Conservation (phyloP, 1,284 basidiomycete species). For the Irpex lacteus region DNA sequence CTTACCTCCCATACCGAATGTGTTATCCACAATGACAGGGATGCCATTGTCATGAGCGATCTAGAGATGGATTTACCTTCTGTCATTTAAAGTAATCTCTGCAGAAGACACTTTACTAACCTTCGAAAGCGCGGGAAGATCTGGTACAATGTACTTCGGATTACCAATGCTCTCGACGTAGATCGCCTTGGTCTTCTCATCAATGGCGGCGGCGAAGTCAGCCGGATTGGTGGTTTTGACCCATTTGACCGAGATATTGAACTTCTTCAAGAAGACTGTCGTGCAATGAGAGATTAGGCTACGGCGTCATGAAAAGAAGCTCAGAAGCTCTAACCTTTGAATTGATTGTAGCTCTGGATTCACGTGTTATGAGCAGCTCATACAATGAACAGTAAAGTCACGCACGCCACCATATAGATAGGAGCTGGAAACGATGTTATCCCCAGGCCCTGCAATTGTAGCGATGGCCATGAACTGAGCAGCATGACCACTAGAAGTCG, state of each 20-base stretch:
- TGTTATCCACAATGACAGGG: conserved; percentile 88
- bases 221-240: conserved; percentile 62
- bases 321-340: conserved; percentile 59
- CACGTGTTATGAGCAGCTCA: conserved; percentile 1
- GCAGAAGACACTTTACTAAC: conserved; percentile 24
- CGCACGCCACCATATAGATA: conserved; percentile 68
- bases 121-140: conserved; percentile 75
- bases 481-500: conserved; percentile 76
- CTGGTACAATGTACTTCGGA: conserved; percentile 76
- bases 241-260: conserved; percentile 78
- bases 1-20: conserved; percentile 80
- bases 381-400: conserved; percentile 1
- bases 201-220: conserved; percentile 71
- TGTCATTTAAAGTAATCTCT: background rate
- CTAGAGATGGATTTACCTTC: conserved; percentile 13
- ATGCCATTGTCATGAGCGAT: conserved; percentile 72
- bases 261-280: conserved; percentile 74
- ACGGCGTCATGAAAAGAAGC: background rate
- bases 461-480: conserved; percentile 81
- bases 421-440: conserved; percentile 78
- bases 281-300: background rate
- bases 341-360: conserved; percentile 79
- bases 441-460: conserved; percentile 65
- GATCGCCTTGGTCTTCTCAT: conserved; percentile 76
- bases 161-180: conserved; percentile 87